Percentiles rank a stretch among this genome's conserved stretches.
phyloP scores from a whole-genome alignment of 2,329 filamentous ascomycete species.

The Rhynchosporium graminicola region DNA sequence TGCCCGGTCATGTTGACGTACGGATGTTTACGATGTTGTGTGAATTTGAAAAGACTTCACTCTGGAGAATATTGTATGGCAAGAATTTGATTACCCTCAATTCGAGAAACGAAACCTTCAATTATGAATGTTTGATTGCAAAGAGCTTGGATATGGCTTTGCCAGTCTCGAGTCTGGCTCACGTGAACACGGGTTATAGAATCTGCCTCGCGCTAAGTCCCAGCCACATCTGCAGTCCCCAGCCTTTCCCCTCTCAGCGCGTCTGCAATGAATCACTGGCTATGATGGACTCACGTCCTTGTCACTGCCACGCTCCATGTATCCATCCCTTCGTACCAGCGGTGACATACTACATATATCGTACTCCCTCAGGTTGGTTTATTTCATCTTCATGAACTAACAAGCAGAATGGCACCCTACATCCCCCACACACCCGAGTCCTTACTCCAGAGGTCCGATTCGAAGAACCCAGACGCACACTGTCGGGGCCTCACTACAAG shows the following conservation, averaged over 20 bases:
- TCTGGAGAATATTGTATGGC: too few relatives aligned
- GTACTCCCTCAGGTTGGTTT: conserved; percentile 25
- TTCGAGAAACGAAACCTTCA: too few relatives aligned
- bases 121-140: too few relatives aligned
- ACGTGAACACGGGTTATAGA: conserved; percentile 4
- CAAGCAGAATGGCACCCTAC: conserved; percentile 56
- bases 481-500: conserved; percentile 83
- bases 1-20: too few relatives aligned
- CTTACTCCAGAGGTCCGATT: conserved; percentile 75
- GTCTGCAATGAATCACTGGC: conserved; percentile 25
- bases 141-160: too few relatives aligned
- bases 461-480: conserved; percentile 78
- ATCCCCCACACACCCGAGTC: conserved; percentile 78
- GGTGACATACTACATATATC: conserved; percentile 11
- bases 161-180: neutral
- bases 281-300: conserved; percentile 20
- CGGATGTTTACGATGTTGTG: too few relatives aligned
- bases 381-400: conserved; percentile 22
- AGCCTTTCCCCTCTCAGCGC: conserved; percentile 7
- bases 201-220: conserved; percentile 16
- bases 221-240: conserved; percentile 11
- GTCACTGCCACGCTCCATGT: conserved; percentile 27
- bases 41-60: too few relatives aligned
- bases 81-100: too few relatives aligned
- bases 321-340: neutral